These are phyloP conservation scores for Ruellia speciosa DNA, from an alignment of 305 asterid genomes.

Conservation along the genomic window DNA sequence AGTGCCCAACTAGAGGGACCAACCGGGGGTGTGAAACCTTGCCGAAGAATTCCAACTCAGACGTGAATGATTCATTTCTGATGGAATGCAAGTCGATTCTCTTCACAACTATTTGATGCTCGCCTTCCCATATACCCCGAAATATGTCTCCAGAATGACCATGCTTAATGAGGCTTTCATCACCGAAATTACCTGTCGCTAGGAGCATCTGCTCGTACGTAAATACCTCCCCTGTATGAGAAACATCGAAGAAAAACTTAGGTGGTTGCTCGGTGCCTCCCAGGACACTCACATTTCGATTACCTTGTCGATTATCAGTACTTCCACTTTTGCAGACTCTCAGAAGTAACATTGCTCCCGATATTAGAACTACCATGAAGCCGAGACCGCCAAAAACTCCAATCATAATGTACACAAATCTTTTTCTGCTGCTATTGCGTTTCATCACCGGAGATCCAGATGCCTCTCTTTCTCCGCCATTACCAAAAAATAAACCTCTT, in stretches of 20 bases:
- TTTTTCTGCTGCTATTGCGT: slow-evolving; percentile 8
- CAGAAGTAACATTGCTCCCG: slow-evolving; percentile 23
- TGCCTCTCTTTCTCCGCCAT: slow-evolving; percentile 6
- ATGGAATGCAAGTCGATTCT: slow-evolving; percentile 33
- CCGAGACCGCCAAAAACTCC: slow-evolving; percentile 66
- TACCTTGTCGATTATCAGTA: slow-evolving; percentile 18
- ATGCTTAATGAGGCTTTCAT: slow-evolving; percentile 39
- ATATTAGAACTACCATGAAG: slow-evolving; percentile 28
- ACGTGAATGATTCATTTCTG: slow-evolving; percentile 28
- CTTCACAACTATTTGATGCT: slow-evolving; percentile 45
- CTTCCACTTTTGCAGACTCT: slow-evolving; percentile 24
- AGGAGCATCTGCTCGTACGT: slow-evolving; percentile 39
- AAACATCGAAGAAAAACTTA: slow-evolving; percentile 19
- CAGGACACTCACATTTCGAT: slow-evolving; percentile 19
- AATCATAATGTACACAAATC: slow-evolving; percentile 32
- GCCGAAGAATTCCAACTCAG: slow-evolving; percentile 48
- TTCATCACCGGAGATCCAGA: slow-evolving; percentile 4
- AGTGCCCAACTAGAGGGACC: slow-evolving; percentile 56
- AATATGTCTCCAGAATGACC: slow-evolving; percentile 69
- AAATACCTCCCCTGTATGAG: slow-evolving; percentile 40
- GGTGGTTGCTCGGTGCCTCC: slow-evolving; percentile 25
- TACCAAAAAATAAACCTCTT: slow-evolving; percentile 20
- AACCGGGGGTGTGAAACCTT: slow-evolving; percentile 44
- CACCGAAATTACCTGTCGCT: slow-evolving; percentile 48
- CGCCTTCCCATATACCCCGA: slow-evolving; percentile 40